These are phyloP conservation scores for Hypoxylon sp. DNA, from an alignment of 2,329 filamentous ascomycete genomes.

Conservation along the genomic window DNA sequence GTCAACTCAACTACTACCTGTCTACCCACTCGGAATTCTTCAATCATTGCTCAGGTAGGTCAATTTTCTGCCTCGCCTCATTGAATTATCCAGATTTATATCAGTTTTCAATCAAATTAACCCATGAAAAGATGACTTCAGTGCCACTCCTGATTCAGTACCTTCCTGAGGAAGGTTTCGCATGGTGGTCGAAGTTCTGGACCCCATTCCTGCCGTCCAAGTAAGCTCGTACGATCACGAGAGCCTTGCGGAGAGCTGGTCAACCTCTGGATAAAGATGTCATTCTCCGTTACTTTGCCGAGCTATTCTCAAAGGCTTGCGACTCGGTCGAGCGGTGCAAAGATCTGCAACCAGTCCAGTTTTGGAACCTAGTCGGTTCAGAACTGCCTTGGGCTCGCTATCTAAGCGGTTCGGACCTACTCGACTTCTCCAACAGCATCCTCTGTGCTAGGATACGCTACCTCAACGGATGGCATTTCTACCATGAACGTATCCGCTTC, in stretches of 20 bases:
- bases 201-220: background rate
- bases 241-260: background rate
- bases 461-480: background rate
- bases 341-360: background rate
- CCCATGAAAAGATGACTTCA: background rate
- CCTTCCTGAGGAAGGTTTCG: background rate
- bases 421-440: background rate
- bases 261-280: background rate
- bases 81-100: background rate
- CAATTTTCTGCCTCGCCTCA: background rate
- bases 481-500: background rate
- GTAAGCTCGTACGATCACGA: background rate
- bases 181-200: background rate
- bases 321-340: background rate
- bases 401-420: background rate
- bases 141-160: background rate
- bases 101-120: background rate
- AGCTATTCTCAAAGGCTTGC: background rate
- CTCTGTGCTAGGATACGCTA: slow-evolving; percentile 6
- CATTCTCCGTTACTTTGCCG: background rate
- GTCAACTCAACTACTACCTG: background rate
- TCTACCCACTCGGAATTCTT: background rate
- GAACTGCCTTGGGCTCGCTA: background rate
- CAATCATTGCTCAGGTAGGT: background rate
- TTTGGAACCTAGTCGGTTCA: slow-evolving; percentile 2